Percentiles rank a stretch among this genome's conserved stretches.
phyloP scores from a whole-genome alignment of 768 basidiomycete genomes.

The Suillus alpinus region DNA sequence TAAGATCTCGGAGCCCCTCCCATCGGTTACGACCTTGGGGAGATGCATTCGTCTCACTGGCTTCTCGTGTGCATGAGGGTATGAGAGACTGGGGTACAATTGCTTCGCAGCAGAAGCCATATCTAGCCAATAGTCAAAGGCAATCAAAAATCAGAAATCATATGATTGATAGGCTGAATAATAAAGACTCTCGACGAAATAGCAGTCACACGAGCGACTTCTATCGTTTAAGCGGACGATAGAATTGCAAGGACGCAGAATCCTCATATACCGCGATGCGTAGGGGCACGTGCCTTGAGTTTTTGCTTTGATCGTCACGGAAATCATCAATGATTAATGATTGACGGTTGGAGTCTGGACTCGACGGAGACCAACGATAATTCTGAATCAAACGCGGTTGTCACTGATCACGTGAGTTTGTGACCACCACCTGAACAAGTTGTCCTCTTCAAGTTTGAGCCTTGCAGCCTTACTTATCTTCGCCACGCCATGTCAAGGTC shows the following conservation, averaged over 20 bases:
- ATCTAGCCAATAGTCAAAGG: not conserved
- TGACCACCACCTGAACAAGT: not conserved
- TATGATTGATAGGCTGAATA: not conserved
- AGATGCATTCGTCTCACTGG: not conserved
- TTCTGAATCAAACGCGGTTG: not conserved
- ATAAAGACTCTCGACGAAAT: not conserved
- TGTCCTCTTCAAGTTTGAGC: no score
- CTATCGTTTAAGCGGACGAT: not conserved
- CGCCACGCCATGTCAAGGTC: slow-evolving; percentile 8
- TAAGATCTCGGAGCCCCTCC: not conserved
- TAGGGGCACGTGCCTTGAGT: not conserved
- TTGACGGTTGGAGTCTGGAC: no score
- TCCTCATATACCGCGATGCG: not conserved
- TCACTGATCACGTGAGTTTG: not conserved
- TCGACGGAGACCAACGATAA: no score
- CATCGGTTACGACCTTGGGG: not conserved
- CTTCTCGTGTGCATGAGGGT: not conserved
- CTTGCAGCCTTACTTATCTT: not conserved
- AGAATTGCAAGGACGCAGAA: not conserved
- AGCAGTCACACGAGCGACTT: not conserved
- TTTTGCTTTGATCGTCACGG: no score
- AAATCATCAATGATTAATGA: no score
- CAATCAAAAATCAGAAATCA: not conserved
- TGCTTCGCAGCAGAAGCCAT: not conserved
- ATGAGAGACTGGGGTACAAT: not conserved